Base-by-base conservation (phyloP, 1,284 basidiomycete species). In the Neolentinus lepideus region DNA sequence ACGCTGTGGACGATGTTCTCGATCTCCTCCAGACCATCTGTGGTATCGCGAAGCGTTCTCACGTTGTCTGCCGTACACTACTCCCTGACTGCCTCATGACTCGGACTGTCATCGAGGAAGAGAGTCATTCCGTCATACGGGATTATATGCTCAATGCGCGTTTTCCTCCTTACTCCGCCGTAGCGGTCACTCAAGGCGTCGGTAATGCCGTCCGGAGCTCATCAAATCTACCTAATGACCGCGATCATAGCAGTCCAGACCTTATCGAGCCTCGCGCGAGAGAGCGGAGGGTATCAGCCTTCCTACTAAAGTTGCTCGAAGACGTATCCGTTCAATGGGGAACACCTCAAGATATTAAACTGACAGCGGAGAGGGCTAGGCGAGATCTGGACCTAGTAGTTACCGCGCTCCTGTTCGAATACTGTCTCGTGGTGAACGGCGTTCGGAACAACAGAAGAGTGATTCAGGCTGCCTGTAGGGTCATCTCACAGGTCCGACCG, bases 61-160 rank as follows among this genome's bases (percentile, higher is more conserved):
- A 73, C 46, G 63, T 86, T 11, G 59, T 77, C 3, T 79, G 71
- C 60, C 67, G 72, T n/a, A 68, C 76, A 47, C 59, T 75, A 21
- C 72, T 92, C 3, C 90, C 91, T 0, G 80, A 88, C 54, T 85
- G 83, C 57, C 71, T 78, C 2, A 78, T 92, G 25, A 83, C 81
- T 3, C 75, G 83, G 26, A 75, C 80, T 6, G 67, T 89, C 54
- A 65, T 82, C 38, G 81, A 84, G 29, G 81, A 90, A 58, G 69
- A 71, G 29, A 75, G 73, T 54, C 83, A 80, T 1, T 68, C 69
- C 47, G 71, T 81, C 16, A 84, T 94, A 56, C 81, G 85, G 6
- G 79, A 86, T 55, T 93, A 85, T 64, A 65, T 91, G 2, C 72
- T 94, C 2, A 65, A 81, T 54, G 88, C 85, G 24, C 72, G 63